Evolutionary conservation across 2,329 filamentous ascomycete species (phyloP), one percentile per base, ranked within the genome.

Genomic region (Pseudodiploospora longispora): DNA sequence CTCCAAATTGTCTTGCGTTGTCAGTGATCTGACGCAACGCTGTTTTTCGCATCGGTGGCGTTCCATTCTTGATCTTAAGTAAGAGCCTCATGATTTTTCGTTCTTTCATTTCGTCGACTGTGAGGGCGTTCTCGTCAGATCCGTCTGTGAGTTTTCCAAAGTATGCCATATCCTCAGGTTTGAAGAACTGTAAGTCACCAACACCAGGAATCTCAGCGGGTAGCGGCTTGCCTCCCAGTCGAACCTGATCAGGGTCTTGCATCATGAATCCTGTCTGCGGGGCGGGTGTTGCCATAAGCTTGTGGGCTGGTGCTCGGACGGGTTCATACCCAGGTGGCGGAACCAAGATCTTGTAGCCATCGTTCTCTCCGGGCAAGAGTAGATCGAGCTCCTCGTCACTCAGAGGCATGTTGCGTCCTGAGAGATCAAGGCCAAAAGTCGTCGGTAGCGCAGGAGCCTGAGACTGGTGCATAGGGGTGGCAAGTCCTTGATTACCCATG

Each of bases 51-150:
- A 97, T 97, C 0, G 93, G 91, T 28, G 93, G 93, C 35, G 93
- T 97, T 58, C 93, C 93, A 62, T 98, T 98, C 78, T 98, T 98
- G 73, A 98, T 91, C 69, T 98, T 98, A 45, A 98, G 76, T 38
- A 98, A 73, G 44, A 98, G 70, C 53, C 93, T 78, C 93, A 98
- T 97, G 60, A 98, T 98, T 69, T 98, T 98, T 50, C 93, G 80
- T 67, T 98, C 91, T 67, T 98, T 97, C 42, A 98, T 70, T 59
- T 98, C 91, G 40, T 98, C 93, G 7, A 98, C 89, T 19, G 83
- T 90, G 67, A 98, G 79, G 27, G 82, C 76, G 55, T 91, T 94
- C 67, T 98, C 93, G 55, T 97, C 89, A 28, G 85, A 85, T 33
- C 87, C 89, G 60, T 98, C 93, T 27, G 95, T 91, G 35, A 98